Base-by-base conservation (phyloP, 306 rosid species). In the Amphicarpaea edgeworthii region DNA sequence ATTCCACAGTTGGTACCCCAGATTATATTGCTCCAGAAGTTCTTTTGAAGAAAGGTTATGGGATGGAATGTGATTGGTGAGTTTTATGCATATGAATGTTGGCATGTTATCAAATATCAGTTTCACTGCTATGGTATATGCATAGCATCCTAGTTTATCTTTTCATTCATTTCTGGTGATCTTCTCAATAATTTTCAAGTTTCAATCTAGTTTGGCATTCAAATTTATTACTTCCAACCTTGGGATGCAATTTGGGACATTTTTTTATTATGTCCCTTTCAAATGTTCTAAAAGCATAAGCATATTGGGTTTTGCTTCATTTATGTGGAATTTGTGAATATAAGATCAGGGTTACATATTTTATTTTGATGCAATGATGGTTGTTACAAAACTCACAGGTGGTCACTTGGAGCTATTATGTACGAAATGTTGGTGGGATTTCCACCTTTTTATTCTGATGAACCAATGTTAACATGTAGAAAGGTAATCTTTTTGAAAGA, bases 371-470 rank as follows among this genome's bases (percentile, higher is more conserved):
- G 30, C 34, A 51, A 58, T 54, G 17, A 47, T 79, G 73, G 73
- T 41, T 73, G 58, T 80, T 76, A 32, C 64, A 11, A 51, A 74
- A 81, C 51, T 71, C 47, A 28, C 86, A 92, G 99, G 99, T 96
- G 99, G 99, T 96, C 99, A 50, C 98, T 96, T 75, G 99, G 99
- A 76, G 99, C 99, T 77, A 96, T 96, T 67, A 96, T 92, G 99
- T 96, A 84, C 81, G 99, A 96, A 89, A 96, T 96, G 99, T 82
- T 96, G 28, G 97, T 96, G 53, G 99, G 99, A 12, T 96, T 88
- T 70, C 99, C 99, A 2, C 99, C 99, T 32, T 96, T 96, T 83
- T 96, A 92, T 88, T 96, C 99, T 30, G 99, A 96, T 82, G 99
- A 96, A 83, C 97, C 99, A 46, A 89, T 96, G 98, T 83, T 97